Conservation (phyloP, 306 rosid genomes). For the Quercus suber region DNA sequence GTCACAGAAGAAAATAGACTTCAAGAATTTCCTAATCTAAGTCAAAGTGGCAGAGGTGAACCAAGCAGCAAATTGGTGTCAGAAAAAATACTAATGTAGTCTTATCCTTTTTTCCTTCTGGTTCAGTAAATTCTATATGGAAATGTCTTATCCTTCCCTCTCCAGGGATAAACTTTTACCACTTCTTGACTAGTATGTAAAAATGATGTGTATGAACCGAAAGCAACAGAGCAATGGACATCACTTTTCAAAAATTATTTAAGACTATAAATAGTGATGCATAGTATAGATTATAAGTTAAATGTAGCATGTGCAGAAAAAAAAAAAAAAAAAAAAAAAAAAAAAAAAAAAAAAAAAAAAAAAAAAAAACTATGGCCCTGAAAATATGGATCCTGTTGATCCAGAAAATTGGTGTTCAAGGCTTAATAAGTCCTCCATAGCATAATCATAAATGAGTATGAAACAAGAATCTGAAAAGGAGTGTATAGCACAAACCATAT, state of each 20-base stretch:
- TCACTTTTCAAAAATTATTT: neutral
- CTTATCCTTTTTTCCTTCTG: neutral
- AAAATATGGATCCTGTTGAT: neutral
- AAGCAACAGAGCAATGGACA: too few relatives aligned
- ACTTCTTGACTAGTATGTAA: neutral
- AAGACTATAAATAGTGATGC: neutral
- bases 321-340: too few relatives aligned
- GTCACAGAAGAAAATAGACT: neutral
- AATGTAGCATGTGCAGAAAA: too few relatives aligned
- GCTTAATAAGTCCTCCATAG: constrained; percentile 11
- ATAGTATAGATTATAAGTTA: neutral
- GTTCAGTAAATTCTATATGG: too few relatives aligned
- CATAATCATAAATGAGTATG: neutral
- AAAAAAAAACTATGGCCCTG: neutral
- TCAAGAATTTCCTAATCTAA: neutral
- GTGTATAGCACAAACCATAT: constrained; percentile 57
- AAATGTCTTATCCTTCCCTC: neutral
- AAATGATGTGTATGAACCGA: neutral
- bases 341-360: too few relatives aligned
- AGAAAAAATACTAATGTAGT: neutral
- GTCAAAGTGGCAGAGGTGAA: neutral
- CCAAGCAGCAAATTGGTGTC: neutral
- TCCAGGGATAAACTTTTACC: neutral
- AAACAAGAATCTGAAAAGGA: neutral
- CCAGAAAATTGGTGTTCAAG: neutral